These are phyloP conservation scores for Hyaloperonospora arabidopsidis DNA, from an alignment of 352 stramenopile genomes.

Conservation along the genomic window DNA sequence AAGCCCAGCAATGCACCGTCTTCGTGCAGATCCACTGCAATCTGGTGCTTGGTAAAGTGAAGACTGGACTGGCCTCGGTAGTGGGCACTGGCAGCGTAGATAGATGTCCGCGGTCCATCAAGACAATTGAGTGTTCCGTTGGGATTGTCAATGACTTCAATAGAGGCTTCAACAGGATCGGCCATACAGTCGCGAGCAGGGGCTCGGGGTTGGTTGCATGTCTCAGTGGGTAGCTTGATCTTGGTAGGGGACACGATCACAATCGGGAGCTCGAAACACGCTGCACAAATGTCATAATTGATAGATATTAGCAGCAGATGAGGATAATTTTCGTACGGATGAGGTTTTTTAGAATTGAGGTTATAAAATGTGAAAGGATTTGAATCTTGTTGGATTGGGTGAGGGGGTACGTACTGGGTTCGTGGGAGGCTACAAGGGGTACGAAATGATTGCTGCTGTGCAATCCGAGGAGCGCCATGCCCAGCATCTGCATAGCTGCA, in stretches of 20 bases:
- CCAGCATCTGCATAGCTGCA: conserved; percentile 5
- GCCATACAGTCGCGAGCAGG: conserved; percentile 47
- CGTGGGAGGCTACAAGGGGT: too few relatives aligned
- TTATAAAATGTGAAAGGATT: too few relatives aligned
- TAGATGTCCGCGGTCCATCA: conserved; percentile 18
- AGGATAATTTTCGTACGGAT: too few relatives aligned
- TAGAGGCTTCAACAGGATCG: conserved; percentile 28
- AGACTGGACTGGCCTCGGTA: conserved; percentile 58
- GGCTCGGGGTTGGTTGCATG: conserved; percentile 37
- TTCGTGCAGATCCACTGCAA: conserved; percentile 33
- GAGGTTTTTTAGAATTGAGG: too few relatives aligned
- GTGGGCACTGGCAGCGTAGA: conserved; percentile 36
- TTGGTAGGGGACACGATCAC: conserved; percentile 39
- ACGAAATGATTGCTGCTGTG: neutral
- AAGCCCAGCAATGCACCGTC: conserved; percentile 33
- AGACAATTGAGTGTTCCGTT: conserved; percentile 41
- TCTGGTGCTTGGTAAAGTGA: conserved; percentile 51
- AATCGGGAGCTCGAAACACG: conserved; percentile 45
- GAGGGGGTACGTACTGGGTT: too few relatives aligned
- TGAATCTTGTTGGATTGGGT: too few relatives aligned
- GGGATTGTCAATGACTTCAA: conserved; percentile 48
- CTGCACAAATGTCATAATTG: conserved; percentile 9
- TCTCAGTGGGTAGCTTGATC: conserved; percentile 39
- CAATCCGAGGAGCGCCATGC: conserved; percentile 7
- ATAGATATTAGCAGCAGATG: too few relatives aligned